Percentiles rank a stretch among this genome's conserved stretches.
Conservation (phyloP, 768 basidiomycete genomes). For the Tricholoma saponaceum region DNA sequence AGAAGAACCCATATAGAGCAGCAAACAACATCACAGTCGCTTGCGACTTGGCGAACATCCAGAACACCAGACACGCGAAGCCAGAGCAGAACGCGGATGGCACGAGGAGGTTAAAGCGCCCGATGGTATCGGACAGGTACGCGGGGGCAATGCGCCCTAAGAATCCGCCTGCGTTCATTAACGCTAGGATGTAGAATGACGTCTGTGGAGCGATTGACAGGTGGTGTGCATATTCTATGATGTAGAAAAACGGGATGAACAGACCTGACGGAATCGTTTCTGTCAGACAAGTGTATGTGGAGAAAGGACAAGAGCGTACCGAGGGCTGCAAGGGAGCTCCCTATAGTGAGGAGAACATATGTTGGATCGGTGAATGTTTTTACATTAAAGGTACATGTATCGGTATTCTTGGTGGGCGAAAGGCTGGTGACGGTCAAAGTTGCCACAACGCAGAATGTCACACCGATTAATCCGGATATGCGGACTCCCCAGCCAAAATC, state of each 20-base stretch:
- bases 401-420: slow-evolving; percentile 23
- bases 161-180: slow-evolving; percentile 67
- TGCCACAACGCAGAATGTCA: slow-evolving; percentile 42
- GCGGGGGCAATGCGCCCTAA: slow-evolving; percentile 63
- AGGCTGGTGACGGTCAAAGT: slow-evolving; percentile 41
- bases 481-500: slow-evolving; percentile 66
- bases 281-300: neutral
- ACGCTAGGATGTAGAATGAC: slow-evolving; percentile 55
- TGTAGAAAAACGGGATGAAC: slow-evolving; percentile 71
- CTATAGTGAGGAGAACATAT: slow-evolving; percentile 50
- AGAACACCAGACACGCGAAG: slow-evolving; percentile 52
- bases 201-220: slow-evolving; percentile 32
- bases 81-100: slow-evolving; percentile 63
- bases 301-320: slow-evolving; percentile 35
- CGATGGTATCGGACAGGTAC: slow-evolving; percentile 59
- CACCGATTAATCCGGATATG: slow-evolving; percentile 48
- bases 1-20: slow-evolving; percentile 56
- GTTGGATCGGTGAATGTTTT: slow-evolving; percentile 42
- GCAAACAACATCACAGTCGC: slow-evolving; percentile 47
- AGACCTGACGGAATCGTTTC: slow-evolving; percentile 38
- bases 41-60: slow-evolving; percentile 44
- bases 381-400: slow-evolving; percentile 21
- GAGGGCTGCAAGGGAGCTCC: slow-evolving; percentile 56
- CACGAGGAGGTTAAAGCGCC: slow-evolving; percentile 62
- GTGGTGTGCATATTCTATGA: slow-evolving; percentile 53